Evolutionary conservation across 1,284 basidiomycete species (phyloP), one percentile per base, ranked within the genome.

Genomic region (Phellinidium pouzarii): DNA sequence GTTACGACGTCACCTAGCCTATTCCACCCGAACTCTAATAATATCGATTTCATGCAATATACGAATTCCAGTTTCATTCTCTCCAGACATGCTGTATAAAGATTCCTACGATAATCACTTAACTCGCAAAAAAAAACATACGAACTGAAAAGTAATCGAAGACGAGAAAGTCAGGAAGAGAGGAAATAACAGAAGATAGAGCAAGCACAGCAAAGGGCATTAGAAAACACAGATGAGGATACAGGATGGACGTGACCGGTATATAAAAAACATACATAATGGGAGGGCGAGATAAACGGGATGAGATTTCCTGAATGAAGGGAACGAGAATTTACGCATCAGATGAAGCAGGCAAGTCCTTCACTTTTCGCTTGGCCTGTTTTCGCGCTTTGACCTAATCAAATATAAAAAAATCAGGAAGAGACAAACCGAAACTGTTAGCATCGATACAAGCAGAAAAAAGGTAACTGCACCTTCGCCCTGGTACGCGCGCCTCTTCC

Each of bases 401-500:
- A 27, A 25, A 5, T n/a, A n/a, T n/a, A n/a, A n/a, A n/a, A n/a
- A n/a, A n/a, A n/a, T n/a, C n/a, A n/a, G n/a, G n/a, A n/a, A 7
- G 14, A 20, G 14, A 2, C 31, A 34, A 34, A 3, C 7, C 12
- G 44, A 20, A 19, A 1, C 31, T 46, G 3, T 3, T 26, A 31
- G n/a, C n/a, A 27, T 6, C 14, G 9, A 19, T 38, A 23, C 17
- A 19, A 40, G n/a, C 19, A 38, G 20, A 45, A 25, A 36, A 2
- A 8, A n/a, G 3, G 11, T 14, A 26, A 12, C 23, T 44, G 17
- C 50, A 60, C 60, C 54, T 60, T 59, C 25, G 60, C 59, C 12
- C 60, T 51, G 12, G 49, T 50, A 14, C 60, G 57, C 5, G 60
- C 58, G 9, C 60, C 59, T 26, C 60, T 29, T 3, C 60, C 58